Percentiles rank a stretch among this genome's conserved stretches.
Conservation (phyloP, 495 filamentous ascomycete genomes). For the Bacidia gigantensis region DNA sequence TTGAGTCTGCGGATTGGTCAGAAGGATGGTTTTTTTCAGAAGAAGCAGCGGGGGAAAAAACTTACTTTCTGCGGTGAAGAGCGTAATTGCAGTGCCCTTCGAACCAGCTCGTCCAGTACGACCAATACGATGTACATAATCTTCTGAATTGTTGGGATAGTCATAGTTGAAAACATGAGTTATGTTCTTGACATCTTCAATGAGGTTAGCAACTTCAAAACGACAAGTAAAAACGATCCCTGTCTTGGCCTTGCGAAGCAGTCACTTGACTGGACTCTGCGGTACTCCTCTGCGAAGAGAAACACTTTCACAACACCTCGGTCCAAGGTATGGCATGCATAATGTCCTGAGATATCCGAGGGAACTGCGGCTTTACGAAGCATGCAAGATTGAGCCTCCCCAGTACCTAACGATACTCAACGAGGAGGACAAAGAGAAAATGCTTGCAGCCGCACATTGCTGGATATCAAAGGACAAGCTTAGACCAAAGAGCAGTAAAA, state of each 20-base stretch:
- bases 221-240: constrained; percentile 35
- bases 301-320: constrained; percentile 34
- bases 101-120: constrained; percentile 88
- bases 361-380: constrained; percentile 54
- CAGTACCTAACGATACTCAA: constrained; percentile 57
- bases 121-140: constrained; percentile 95
- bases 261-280: constrained; percentile 56
- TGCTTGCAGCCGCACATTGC: constrained; percentile 61
- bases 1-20: constrained; percentile 54
- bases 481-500: constrained; percentile 70
- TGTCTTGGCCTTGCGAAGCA: constrained; percentile 46
- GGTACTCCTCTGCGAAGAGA: constrained; percentile 41
- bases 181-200: constrained; percentile 98
- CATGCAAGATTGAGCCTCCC: constrained; percentile 61
- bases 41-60: constrained; percentile 16
- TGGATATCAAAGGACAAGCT: constrained; percentile 74
- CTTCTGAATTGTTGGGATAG: constrained; percentile 99
- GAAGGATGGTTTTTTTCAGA: constrained; percentile 15
- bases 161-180: constrained; percentile 99
- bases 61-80: constrained; percentile 98
- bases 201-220: constrained; percentile 63
- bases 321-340: constrained; percentile 45
- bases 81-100: constrained; percentile 75
- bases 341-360: constrained; percentile 57
- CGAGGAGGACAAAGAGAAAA: constrained; percentile 62